A percentile compares a stretch with the other conserved stretches of the same genome.
These are phyloP conservation scores for Amanita polypyramis DNA, from an alignment of 768 basidiomycete species.

Conservation along the genomic window DNA sequence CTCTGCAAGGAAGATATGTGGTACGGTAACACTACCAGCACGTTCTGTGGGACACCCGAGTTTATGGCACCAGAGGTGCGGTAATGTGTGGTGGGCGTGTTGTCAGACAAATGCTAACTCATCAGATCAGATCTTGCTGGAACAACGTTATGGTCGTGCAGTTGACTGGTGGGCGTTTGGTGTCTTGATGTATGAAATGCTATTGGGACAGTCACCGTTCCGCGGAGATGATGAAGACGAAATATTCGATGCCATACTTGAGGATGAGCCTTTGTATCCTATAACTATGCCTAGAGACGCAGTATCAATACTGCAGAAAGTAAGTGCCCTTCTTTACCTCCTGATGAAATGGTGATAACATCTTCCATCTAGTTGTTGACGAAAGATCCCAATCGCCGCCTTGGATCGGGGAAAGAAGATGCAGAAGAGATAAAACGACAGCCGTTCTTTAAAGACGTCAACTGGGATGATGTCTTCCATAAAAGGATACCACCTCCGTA, in stretches of 20 bases:
- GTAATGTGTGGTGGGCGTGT: conserved; percentile 9
- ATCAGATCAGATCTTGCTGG: conserved; percentile 75
- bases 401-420: conserved; percentile 86
- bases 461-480: conserved; percentile 91
- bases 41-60: conserved; percentile 98
- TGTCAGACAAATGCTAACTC: conserved; percentile 5
- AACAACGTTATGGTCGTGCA: conserved; percentile 96
- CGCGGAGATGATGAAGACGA: conserved; percentile 99
- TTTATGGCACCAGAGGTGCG: conserved; percentile 98
- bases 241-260: conserved; percentile 98
- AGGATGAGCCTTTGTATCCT: conserved; percentile 96
- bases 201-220: conserved; percentile 98
- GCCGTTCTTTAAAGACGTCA: conserved; percentile 98
- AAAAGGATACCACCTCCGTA: conserved; percentile 97
- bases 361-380: conserved; percentile 60
- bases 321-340: conserved; percentile 18
- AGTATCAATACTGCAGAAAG: conserved; percentile 92
- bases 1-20: conserved; percentile 99
- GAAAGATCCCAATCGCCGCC: conserved; percentile 80
- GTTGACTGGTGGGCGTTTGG: conserved; percentile 99
- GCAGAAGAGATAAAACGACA: conserved; percentile 97
- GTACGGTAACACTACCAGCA: conserved; percentile 91
- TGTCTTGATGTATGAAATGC: conserved; percentile 97
- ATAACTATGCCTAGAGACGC: conserved; percentile 99
- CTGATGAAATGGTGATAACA: not conserved